Base-by-base conservation (phyloP, 176 grass and related monocot species). In the Luzula sylvatica region DNA sequence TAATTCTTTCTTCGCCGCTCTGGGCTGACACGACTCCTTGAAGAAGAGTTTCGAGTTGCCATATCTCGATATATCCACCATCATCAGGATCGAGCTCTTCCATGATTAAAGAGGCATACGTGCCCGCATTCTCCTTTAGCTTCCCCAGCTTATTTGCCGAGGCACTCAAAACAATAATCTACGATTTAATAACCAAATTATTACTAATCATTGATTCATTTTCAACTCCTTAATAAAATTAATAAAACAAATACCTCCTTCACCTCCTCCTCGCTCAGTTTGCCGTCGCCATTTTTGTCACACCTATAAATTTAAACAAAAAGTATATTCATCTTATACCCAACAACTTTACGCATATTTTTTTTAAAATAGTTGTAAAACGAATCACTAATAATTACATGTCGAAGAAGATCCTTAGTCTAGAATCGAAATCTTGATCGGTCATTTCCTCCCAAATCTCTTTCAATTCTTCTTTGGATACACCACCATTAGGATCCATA, bases 401-500 rank as follows among this genome's bases (percentile, higher is more conserved):
- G 78, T 98, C 92, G 53, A 98, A 98, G 56, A 98, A 98, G 61
- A 98, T 87, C 12, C 78, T 69, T 11, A 98, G 75, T 15, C 78
- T 68, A 1, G 92, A 82, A 68, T 90, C 85, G 1, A 98, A 98
- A 71, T 98, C 86, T 43, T 98, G 78, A 53, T 90, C 78, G 0
- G 85, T 82, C 85, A 98, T 83, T 61, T 90, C 92, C 49, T 98
- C 82, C 92, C 92, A 98, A 55, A 82, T 89, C 48, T 82, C 67
- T 27, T 86, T 79, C 42, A 98, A 24, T 30, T 90, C 81, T 55
- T 90, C 81, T 54, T 78, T 82, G 1, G 78, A 79, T 18, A 98
- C 17, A 7, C 84, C 92, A 16, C 85, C 60, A 0, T 71, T 46
- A 0, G 78, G 55, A 14, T 90, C 61, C 23, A 90, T 60, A 26